Percentiles rank a stretch among this genome's conserved stretches.
phyloP scores from a whole-genome alignment of 768 basidiomycete species.

The Xerocomellus intermedius region DNA sequence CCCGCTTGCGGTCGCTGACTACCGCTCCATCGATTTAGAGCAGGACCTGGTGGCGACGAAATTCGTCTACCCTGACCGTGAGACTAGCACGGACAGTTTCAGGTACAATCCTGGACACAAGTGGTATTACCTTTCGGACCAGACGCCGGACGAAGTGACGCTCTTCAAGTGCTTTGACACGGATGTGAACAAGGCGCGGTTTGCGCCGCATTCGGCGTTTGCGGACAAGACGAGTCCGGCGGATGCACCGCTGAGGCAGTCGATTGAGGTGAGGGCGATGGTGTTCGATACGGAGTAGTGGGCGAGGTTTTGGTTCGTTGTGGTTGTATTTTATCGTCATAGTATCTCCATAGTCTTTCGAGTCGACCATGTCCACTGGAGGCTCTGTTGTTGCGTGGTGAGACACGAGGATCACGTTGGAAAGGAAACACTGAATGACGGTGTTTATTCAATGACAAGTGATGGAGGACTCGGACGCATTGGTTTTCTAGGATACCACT shows the following conservation, averaged over 20 bases:
- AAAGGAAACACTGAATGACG: too few relatives aligned
- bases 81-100: constrained; percentile 23
- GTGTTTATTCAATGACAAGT: too few relatives aligned
- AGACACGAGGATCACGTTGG: too few relatives aligned
- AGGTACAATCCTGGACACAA: constrained; percentile 34
- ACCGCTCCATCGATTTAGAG: background rate
- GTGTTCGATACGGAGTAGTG: constrained; percentile 36
- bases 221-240: constrained; percentile 30
- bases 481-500: too few relatives aligned
- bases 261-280: constrained; percentile 39
- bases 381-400: too few relatives aligned
- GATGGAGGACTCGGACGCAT: too few relatives aligned
- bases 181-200: constrained; percentile 32
- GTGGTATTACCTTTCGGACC: constrained; percentile 40
- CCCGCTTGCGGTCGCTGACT: background rate
- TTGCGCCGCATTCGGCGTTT: constrained; percentile 35
- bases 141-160: constrained; percentile 39
- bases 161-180: constrained; percentile 46
- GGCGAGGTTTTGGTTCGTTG: background rate
- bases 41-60: constrained; percentile 17
- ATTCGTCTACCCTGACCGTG: constrained; percentile 33
- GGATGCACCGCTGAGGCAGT: constrained; percentile 35
- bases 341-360: too few relatives aligned
- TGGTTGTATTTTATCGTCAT: too few relatives aligned
- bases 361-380: too few relatives aligned